phyloP scores from a whole-genome alignment of 306 rosid species.

The Quercus mongolica region DNA sequence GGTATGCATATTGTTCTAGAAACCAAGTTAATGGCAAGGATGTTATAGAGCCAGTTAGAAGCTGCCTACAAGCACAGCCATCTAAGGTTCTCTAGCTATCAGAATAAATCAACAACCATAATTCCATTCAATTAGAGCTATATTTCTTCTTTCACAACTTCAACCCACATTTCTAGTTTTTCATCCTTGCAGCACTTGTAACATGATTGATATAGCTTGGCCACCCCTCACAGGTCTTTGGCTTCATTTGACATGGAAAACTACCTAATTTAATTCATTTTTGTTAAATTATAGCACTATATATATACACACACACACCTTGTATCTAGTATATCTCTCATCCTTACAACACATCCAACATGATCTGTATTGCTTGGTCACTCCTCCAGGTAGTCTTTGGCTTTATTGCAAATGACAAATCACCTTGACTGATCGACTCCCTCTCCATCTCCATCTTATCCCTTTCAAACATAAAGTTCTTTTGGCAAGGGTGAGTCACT shows the following conservation, averaged over 20 bases:
- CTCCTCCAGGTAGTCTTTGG: neutral
- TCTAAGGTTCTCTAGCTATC: neutral
- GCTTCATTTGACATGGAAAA: neutral
- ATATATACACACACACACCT: neutral
- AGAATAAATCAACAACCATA: neutral
- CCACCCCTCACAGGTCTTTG: neutral
- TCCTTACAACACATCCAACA: neutral
- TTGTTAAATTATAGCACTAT: neutral
- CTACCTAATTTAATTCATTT: neutral
- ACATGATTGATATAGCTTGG: neutral
- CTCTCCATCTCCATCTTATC: too few species aligned
- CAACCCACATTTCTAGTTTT: neutral
- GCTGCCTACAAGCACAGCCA: neutral
- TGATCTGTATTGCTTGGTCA: neutral
- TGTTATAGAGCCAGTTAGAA: neutral
- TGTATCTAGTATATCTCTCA: neutral
- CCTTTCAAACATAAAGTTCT: too few species aligned
- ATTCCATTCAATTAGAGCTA: neutral
- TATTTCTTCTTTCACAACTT: neutral
- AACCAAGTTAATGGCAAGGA: neutral
- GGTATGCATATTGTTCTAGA: neutral
- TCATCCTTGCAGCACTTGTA: neutral
- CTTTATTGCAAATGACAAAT: neutral
- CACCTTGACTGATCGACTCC: too few species aligned
- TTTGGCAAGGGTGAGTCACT: too few species aligned